Evolutionary conservation across 1,139 yeast genomes (phyloP).

Genomic region (Candida sp.): DNA sequence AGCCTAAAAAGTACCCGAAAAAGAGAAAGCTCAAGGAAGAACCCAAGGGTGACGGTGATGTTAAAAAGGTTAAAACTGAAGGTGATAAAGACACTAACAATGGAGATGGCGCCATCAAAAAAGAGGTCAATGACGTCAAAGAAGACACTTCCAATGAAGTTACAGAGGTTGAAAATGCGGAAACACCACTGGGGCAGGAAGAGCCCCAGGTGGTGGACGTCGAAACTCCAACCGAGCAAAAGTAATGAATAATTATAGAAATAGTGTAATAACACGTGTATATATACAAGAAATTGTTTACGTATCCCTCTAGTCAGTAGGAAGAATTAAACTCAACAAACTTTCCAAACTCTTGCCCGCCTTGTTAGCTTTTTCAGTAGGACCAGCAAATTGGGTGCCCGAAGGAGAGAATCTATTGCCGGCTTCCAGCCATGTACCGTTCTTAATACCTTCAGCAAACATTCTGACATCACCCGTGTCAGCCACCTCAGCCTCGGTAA

Average conservation of each 20-base stretch:
- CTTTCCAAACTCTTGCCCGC: constrained; percentile 38
- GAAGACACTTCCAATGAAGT: background rate
- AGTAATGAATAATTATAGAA: background rate
- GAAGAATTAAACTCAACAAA: constrained; percentile 29
- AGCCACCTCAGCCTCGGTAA: constrained; percentile 42
- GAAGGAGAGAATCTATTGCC: constrained; percentile 31
- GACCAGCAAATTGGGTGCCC: constrained; percentile 35
- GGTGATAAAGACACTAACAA: constrained; percentile 1
- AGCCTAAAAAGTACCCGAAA: constrained; percentile 20
- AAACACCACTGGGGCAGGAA: background rate
- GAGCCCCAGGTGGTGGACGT: background rate
- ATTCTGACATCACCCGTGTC: constrained; percentile 42
- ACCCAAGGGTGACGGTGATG: constrained; percentile 16
- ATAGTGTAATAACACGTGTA: background rate
- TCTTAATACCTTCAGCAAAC: constrained; percentile 45
- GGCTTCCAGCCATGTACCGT: constrained; percentile 45
- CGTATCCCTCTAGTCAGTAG: constrained; percentile 8
- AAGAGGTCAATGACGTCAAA: background rate
- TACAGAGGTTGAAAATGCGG: background rate
- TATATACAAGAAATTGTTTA: background rate
- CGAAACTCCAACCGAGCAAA: background rate
- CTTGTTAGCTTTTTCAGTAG: constrained; percentile 38
- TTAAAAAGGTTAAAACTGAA: constrained; percentile 18
- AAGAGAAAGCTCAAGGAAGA: constrained; percentile 37
- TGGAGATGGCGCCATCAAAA: background rate